These are phyloP conservation scores for Ganoderma multipileum DNA, from an alignment of 1,284 basidiomycete genomes.

Conservation along the genomic window DNA sequence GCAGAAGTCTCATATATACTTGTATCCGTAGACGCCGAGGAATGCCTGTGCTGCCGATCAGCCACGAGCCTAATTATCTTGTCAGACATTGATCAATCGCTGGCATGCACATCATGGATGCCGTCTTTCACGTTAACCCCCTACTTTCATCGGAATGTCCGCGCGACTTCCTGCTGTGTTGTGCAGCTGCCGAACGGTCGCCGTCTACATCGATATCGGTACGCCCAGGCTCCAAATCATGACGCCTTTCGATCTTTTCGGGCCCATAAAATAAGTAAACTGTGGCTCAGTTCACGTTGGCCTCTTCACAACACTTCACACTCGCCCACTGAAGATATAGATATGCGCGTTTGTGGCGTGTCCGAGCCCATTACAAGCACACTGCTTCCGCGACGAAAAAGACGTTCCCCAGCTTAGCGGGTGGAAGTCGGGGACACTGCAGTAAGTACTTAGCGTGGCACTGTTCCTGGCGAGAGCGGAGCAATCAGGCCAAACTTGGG, in stretches of 20 bases:
- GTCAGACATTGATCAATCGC: conserved; percentile 24
- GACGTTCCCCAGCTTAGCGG: background rate
- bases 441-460: background rate
- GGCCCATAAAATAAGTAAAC: background rate
- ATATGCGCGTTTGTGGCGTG: background rate
- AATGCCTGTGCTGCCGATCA: background rate
- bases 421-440: background rate
- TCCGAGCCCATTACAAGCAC: background rate
- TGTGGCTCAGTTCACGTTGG: too few relatives aligned
- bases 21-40: background rate
- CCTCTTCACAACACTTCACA: background rate
- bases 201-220: conserved; percentile 2
- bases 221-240: too few relatives aligned
- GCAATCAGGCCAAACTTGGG: background rate
- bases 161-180: background rate
- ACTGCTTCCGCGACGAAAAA: background rate
- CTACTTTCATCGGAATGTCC: background rate
- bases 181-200: conserved; percentile 6
- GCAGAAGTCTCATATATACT: background rate
- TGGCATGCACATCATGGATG: conserved; percentile 25
- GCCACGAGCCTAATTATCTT: background rate
- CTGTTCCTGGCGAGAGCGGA: conserved; percentile 2
- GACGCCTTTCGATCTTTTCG: background rate
- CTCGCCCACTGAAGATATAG: background rate
- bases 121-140: conserved; percentile 7